phyloP scores from a whole-genome alignment of 305 asterid species.

The Solanum hybrid region DNA sequence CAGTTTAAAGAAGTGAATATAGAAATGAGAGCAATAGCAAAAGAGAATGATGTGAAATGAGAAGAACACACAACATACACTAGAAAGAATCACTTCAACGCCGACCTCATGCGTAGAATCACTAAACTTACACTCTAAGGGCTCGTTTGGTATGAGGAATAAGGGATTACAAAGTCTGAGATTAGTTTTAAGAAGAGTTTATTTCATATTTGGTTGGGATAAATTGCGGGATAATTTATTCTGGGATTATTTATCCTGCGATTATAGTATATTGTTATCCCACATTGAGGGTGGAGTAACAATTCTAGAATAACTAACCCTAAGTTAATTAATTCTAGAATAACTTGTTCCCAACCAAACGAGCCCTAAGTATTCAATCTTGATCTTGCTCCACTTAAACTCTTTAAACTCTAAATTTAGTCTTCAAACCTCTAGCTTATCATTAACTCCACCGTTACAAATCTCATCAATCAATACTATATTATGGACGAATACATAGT shows the following conservation, averaged over 20 bases:
- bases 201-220: background rate
- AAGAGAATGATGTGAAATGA: background rate
- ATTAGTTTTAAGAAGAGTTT: too few relatives aligned
- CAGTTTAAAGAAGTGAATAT: background rate
- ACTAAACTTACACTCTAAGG: background rate
- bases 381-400: background rate
- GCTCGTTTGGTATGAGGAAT: background rate
- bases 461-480: background rate
- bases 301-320: background rate
- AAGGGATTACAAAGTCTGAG: background rate
- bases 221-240: background rate
- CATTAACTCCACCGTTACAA: background rate
- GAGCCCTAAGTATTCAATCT: background rate
- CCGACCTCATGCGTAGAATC: background rate
- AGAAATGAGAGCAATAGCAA: background rate
- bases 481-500: background rate
- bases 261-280: background rate
- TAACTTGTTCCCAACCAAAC: background rate
- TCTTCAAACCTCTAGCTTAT: too few relatives aligned
- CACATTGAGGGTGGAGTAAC: background rate
- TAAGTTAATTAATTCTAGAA: too few relatives aligned
- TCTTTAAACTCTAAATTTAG: background rate
- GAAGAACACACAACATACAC: background rate
- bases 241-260: too few relatives aligned
- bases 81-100: background rate